Conservation (phyloP, 2,329 filamentous ascomycete species). For the Arthroderma uncinatum region DNA sequence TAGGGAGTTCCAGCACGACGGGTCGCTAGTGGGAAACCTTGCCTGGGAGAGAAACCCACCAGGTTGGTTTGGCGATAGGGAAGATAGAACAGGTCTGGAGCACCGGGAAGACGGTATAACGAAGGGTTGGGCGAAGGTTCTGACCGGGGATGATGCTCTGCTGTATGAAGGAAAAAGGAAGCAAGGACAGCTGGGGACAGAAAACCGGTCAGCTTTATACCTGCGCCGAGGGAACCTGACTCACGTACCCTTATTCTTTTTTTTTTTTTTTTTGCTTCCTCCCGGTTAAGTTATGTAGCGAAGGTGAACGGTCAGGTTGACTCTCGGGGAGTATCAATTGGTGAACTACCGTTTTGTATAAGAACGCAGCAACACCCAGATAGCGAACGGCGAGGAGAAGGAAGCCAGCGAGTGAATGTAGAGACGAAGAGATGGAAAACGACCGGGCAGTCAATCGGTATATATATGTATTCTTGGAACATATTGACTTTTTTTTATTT, state of each 20-base stretch:
- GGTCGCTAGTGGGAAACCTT: conserved; percentile 1
- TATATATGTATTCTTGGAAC: background rate
- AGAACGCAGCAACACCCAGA: background rate
- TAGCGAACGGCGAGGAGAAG: background rate
- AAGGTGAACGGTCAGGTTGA: background rate
- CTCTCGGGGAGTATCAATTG: background rate
- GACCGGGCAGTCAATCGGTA: background rate
- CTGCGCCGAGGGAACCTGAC: background rate
- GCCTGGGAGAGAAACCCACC: background rate
- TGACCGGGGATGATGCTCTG: background rate
- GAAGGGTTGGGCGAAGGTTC: no score
- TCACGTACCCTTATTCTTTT: background rate
- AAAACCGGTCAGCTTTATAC: background rate
- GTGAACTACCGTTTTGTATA: background rate
- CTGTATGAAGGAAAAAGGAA: background rate
- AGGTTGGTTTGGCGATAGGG: background rate
- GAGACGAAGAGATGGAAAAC: background rate
- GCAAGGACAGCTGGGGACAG: background rate
- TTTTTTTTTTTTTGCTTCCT: background rate
- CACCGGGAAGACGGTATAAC: no score
- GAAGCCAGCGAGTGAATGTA: background rate
- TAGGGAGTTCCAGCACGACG: background rate
- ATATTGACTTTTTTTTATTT: background rate
- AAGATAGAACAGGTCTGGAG: background rate
- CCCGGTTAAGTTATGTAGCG: background rate